These are phyloP conservation scores for Pyricularia grisea DNA, from an alignment of 2,329 filamentous ascomycete genomes.

Conservation along the genomic window DNA sequence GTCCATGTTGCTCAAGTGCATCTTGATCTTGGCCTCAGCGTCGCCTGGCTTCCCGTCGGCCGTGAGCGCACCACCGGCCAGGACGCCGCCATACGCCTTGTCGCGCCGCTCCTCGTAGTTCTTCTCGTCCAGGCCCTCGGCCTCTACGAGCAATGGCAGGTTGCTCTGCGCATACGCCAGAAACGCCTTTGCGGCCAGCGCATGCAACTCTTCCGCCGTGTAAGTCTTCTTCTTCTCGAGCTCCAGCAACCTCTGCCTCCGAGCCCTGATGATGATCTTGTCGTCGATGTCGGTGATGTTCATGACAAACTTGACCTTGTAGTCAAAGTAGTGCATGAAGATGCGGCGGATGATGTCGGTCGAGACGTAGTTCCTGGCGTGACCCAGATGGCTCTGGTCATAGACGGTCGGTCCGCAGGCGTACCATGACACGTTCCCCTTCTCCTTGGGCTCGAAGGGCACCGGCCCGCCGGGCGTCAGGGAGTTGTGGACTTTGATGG, in stretches of 20 bases:
- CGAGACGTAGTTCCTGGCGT: conserved; percentile 84
- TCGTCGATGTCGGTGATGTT: conserved; percentile 84
- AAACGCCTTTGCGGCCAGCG: conserved; percentile 44
- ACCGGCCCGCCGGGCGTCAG: conserved; percentile 63
- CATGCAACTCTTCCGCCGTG: conserved; percentile 32
- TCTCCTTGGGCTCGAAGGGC: conserved; percentile 64
- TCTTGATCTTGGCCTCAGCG: conserved; percentile 16
- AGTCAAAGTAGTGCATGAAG: conserved; percentile 73
- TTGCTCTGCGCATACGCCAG: conserved; percentile 45
- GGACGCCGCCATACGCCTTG: conserved; percentile 34
- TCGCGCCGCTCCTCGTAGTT: conserved; percentile 43
- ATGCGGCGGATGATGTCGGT: conserved; percentile 84
- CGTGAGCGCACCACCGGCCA: conserved; percentile 12
- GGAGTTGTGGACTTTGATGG: conserved; percentile 69
- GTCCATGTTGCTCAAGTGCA: conserved; percentile 18
- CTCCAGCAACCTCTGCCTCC: conserved; percentile 74
- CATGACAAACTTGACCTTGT: conserved; percentile 80
- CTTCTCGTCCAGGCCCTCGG: conserved; percentile 30
- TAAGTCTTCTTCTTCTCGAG: conserved; percentile 64
- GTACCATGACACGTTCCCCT: conserved; percentile 72
- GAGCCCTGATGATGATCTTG: conserved; percentile 49
- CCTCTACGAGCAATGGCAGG: conserved; percentile 38
- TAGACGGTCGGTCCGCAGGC: conserved; percentile 83
- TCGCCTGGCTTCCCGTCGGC: conserved; percentile 14
- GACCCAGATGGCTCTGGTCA: conserved; percentile 71